Conservation (phyloP, 2,329 filamentous ascomycete species). For the Teratosphaeria epicoccoides region DNA sequence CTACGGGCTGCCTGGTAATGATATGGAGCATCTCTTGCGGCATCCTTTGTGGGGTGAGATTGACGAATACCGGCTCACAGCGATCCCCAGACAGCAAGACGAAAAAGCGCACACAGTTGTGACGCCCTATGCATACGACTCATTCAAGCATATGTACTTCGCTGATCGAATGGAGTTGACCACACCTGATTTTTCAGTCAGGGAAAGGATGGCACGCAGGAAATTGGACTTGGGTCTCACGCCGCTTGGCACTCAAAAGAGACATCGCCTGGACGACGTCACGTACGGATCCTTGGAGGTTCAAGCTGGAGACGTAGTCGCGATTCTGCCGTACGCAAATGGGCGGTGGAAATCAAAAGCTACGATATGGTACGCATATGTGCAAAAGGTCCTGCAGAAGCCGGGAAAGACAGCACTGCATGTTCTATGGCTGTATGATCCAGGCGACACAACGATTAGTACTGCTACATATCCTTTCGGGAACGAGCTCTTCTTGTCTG, state of each 20-base stretch:
- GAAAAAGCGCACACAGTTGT: slow-evolving; percentile 46
- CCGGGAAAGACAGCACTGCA: slow-evolving; percentile 40
- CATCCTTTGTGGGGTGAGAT: slow-evolving; percentile 31
- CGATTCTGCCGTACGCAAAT: slow-evolving; percentile 35
- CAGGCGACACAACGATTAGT: slow-evolving; percentile 59
- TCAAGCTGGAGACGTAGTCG: slow-evolving; percentile 40
- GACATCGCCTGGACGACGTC: too few species aligned
- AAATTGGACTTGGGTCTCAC: slow-evolving; percentile 18
- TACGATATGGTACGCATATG: slow-evolving; percentile 58
- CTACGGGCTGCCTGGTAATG: slow-evolving; percentile 34
- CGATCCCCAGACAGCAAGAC: slow-evolving; percentile 21
- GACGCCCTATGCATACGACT: slow-evolving; percentile 55
- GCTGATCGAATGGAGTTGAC: slow-evolving; percentile 38
- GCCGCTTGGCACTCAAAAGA: not conserved
- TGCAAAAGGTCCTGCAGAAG: slow-evolving; percentile 44
- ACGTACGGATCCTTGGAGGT: slow-evolving; percentile 16
- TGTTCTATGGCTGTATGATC: slow-evolving; percentile 64
- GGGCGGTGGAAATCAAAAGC: slow-evolving; percentile 45
- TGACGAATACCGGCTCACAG: slow-evolving; percentile 17
- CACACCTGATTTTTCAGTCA: slow-evolving; percentile 16
- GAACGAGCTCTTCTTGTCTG: slow-evolving; percentile 67
- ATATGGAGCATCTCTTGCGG: slow-evolving; percentile 14
- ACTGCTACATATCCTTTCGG: slow-evolving; percentile 56
- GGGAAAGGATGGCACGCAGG: slow-evolving; percentile 5
- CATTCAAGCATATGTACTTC: slow-evolving; percentile 56